Percentiles rank a stretch among this genome's conserved stretches.
Evolutionary conservation across 768 basidiomycete genomes (phyloP).

Genomic region (Crassisporium funariophilum): DNA sequence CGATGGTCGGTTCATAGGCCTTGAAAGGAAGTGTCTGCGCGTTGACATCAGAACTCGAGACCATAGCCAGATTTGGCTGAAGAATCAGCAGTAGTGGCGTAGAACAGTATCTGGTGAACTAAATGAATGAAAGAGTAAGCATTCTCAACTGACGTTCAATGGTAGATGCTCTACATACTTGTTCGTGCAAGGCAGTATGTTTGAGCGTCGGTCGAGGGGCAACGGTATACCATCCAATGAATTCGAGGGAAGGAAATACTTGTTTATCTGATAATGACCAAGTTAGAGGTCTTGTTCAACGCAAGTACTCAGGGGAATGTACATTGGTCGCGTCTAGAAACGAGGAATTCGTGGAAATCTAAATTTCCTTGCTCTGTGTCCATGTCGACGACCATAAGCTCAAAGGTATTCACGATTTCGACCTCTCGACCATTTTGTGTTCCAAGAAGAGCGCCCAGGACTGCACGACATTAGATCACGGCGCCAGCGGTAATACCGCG

Average conservation of each 20-base stretch:
- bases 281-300: too few species aligned
- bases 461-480: too few species aligned
- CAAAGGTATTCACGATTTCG: constrained; percentile 97
- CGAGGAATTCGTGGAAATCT: constrained; percentile 68
- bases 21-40: constrained; percentile 84
- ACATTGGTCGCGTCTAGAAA: constrained; percentile 87
- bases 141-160: background rate
- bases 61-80: constrained; percentile 53
- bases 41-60: constrained; percentile 52
- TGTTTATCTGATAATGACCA: constrained; percentile 76
- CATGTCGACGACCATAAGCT: constrained; percentile 68
- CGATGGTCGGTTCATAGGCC: constrained; percentile 91
- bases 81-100: constrained; percentile 86
- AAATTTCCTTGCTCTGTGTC: constrained; percentile 62
- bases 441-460: constrained; percentile 91
- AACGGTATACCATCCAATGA: constrained; percentile 98
- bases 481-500: too few species aligned
- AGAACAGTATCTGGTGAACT: constrained; percentile 87
- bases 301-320: too few species aligned
- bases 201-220: constrained; percentile 69
- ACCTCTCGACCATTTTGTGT: constrained; percentile 94
- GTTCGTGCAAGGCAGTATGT: constrained; percentile 85
- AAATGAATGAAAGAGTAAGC: constrained; percentile 2
- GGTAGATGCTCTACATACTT: constrained; percentile 46
- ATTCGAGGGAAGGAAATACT: constrained; percentile 96